Evolutionary conservation across 306 rosid genomes (phyloP), one percentile per base, ranked within the genome.

Genomic region (Cicer yamashitae): DNA sequence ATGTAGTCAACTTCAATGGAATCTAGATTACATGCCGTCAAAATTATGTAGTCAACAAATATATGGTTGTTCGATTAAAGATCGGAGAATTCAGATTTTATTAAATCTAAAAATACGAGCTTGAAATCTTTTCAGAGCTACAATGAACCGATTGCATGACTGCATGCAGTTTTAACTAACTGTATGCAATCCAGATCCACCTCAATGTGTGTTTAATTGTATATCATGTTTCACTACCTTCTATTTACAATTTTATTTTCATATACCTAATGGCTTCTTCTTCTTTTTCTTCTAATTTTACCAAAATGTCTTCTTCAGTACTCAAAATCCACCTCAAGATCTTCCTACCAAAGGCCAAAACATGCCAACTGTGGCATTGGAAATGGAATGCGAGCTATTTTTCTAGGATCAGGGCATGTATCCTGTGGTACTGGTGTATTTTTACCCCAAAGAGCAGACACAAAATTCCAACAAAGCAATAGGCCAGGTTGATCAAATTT

Each of bases 391-490:
- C 90, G 86, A 83, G 97, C 89, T 7, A 68, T 91, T 17, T 93
- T 93, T 80, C 72, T 93, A 43, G 94, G 82, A 71, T 84, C 89
- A 5, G 63, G 75, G 66, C 78, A 75, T 61, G 82, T 69, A 69
- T 84, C 90, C 12, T 66, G 90, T 51, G 98, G 98, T 45, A 91
- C 97, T 4, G 96, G 98, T 25, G 93, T 93, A 14, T 93, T 91
- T 78, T 91, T 93, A 74, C 98, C 98, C 7, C 96, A 88, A 25
- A 65, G 74, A 50, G 65, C 81, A 10, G 88, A 79, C 83, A 17
- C 85, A 77, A 80, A 77, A 66, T 68, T 67, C 71, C 81, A 78
- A 66, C 80, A 86, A 75, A 81, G 52, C 20, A 84, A 77, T 70
- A 91, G 86, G 79, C 91, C 96, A 75, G 91, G 97, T 93, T 60